Evolutionary conservation across 305 asterid species (phyloP), one percentile per base, ranked within the genome.

Genomic region (Solanum hybrid): DNA sequence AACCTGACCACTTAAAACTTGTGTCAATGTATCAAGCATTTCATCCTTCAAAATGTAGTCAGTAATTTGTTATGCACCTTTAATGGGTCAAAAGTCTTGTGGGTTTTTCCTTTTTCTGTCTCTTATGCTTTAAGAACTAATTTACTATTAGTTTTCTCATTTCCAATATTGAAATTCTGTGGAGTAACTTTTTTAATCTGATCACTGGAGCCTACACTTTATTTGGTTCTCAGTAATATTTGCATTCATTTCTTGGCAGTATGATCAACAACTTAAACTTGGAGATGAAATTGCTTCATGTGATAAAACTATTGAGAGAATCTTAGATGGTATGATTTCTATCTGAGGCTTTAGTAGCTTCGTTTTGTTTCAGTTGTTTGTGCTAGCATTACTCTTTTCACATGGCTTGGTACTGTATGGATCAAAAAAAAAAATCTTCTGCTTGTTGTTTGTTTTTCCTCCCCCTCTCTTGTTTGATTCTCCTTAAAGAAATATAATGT

Each of bases 291-390:
- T 86, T 17, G 89, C 89, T 9, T 76, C 79, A 60, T 89, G 79
- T 73, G 87, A 85, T 37, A 27, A 60, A 86, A 85, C 69, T 26
- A 75, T 86, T 87, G 89, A 51, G 26, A 66, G 40, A 89, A 76
- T 89, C 89, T 85, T 86, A 76, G 91, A 75, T 51, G 91, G 91
- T 89, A 86, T 71, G 90, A 73, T 85, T 81, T 84, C 90, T 72
- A 31, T 46, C 88, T 88, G 64, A 64, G 88, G 82, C 71, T 80
- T 88, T 51, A 37, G 56, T 80, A 27, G 71, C 87, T 88, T 29
- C 72, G 11, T 88, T 88, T 64, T 29, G 76, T 87, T 87, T 75
- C 72, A 42, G 82, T 37, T 40, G 29, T 87, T 75, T 87, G 80
- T 38, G 17, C 35, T 86, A 8, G 37, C 42, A n/a, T 86, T 69